Evolutionary conservation across 1,284 basidiomycete genomes (phyloP), one percentile per base, ranked within the genome.

Genomic region (Exobasidium rhododendri): DNA sequence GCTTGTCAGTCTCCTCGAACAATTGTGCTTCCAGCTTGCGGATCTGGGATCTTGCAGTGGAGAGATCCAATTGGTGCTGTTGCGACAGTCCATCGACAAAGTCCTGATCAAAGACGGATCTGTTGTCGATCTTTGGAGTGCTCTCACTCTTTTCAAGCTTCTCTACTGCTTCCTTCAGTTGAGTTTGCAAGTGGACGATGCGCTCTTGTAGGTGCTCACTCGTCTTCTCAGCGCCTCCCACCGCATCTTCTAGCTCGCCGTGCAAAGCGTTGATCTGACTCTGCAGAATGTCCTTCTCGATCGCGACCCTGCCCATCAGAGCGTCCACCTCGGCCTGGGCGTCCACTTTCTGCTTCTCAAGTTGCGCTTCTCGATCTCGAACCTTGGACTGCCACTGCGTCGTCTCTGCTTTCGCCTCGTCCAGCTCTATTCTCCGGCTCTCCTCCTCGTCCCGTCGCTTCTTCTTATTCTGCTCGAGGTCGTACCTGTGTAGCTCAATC

Each of bases 1-100:
- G 65, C n/a, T 59, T 56, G 10, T 73, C 71, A 31, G 62, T 64
- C 60, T 71, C 70, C 22, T 72, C 73, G 55, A 74, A 75, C 44
- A 73, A 54, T 5, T 56, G 45, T 29, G 66, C 64, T 51, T 75
- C 73, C 43, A 75, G 53, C 51, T 70, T 72, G 4, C 73, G 63
- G 6, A 75, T 62, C 57, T 70, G 65, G 26, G 66, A 67, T 13
- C 73, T 52, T 46, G 68, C 45, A 50, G 52, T 43, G 13, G 67
- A 70, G 40, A 66, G n/a, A 45, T 71, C 71, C 35, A 74, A 53
- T 62, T 71, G 65, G 49, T 75, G 70, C 54, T 59, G 45, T 51
- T 68, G 67, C 6, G 52, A 20, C 28, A 75, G 46, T 4, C 64
- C 68, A 10, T 75, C 73, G 32, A 75, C 29, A 40, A 64, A 61